phyloP scores from a whole-genome alignment of 805 yeast genomes.

The Yarrowia sp. region DNA sequence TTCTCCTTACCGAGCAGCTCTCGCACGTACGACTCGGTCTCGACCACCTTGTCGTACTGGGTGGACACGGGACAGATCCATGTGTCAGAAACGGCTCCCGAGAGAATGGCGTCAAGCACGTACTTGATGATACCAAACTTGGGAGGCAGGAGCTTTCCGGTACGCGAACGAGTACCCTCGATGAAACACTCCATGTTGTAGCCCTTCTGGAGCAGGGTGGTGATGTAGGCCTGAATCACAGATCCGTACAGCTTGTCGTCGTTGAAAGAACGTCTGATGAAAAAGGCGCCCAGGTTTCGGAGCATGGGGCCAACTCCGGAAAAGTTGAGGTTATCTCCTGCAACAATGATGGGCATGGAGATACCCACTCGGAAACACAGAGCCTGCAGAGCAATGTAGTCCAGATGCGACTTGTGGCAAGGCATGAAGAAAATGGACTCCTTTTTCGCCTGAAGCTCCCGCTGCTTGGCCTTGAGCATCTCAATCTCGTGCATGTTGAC shows the following conservation, averaged over 20 bases:
- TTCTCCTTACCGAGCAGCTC: conserved; percentile 60
- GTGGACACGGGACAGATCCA: conserved; percentile 57
- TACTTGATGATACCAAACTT: conserved; percentile 60
- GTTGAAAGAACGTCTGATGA: conserved; percentile 50
- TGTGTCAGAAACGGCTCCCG: conserved; percentile 44
- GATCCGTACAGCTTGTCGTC: conserved; percentile 49
- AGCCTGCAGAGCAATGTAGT: conserved; percentile 57
- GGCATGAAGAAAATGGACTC: conserved; percentile 50
- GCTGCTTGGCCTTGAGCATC: conserved; percentile 39
- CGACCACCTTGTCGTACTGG: conserved; percentile 60
- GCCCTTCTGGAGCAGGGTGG: conserved; percentile 49
- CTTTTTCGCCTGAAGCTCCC: conserved; percentile 38
- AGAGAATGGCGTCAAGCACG: conserved; percentile 47
- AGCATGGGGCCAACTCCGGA: conserved; percentile 53
- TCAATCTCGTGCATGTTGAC: conserved; percentile 40
- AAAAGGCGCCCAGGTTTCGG: conserved; percentile 55
- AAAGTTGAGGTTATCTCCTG: conserved; percentile 65
- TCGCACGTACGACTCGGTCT: conserved; percentile 51
- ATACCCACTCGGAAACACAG: conserved; percentile 53
- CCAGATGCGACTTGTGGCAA: conserved; percentile 62
- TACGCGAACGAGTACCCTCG: conserved; percentile 65
- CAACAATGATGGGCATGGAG: conserved; percentile 56
- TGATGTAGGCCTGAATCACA: conserved; percentile 46
- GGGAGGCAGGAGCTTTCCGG: conserved; percentile 62
- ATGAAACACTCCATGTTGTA: conserved; percentile 58